Conservation (phyloP, 176 grass and related monocot genomes). For the Triticum timopheevii region DNA sequence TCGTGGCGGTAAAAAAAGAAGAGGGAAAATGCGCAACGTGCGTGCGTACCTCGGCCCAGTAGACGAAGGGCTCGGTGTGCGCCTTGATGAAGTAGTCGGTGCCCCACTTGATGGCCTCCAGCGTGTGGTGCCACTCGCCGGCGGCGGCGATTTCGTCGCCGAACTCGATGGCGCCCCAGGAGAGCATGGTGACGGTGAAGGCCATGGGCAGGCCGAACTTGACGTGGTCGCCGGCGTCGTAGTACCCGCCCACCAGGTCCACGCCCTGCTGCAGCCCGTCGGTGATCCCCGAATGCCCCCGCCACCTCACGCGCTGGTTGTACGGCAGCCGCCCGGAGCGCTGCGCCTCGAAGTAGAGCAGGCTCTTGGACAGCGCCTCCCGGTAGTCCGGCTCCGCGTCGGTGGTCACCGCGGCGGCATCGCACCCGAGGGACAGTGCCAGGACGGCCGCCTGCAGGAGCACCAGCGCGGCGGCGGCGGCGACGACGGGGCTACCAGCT, state of each 20-base stretch:
- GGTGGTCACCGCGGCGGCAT: not conserved
- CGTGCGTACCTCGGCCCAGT: slow-evolving; percentile 77
- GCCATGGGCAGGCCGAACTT: slow-evolving; percentile 98
- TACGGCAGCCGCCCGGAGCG: slow-evolving; percentile 83
- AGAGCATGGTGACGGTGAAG: slow-evolving; percentile 90
- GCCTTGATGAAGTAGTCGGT: slow-evolving; percentile 98
- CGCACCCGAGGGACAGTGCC: not conserved
- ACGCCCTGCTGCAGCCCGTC: slow-evolving; percentile 94
- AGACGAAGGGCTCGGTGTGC: slow-evolving; percentile 76
- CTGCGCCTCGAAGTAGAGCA: slow-evolving; percentile 97
- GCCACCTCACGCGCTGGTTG: slow-evolving; percentile 80
- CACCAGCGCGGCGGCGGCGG: not conserved
- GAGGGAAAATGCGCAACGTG: not conserved
- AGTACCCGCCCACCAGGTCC: slow-evolving; percentile 87
- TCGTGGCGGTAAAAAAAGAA: not conserved
- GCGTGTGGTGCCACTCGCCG: slow-evolving; percentile 57
- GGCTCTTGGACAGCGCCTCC: slow-evolving; percentile 66
- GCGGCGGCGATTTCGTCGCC: slow-evolving; percentile 52
- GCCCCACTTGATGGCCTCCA: slow-evolving; percentile 97
- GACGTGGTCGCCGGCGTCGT: slow-evolving; percentile 91
- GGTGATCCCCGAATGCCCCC: slow-evolving; percentile 83
- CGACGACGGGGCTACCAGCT: not conserved
- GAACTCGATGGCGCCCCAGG: slow-evolving; percentile 83
- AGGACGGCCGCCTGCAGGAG: not conserved
- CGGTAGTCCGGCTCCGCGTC: slow-evolving; percentile 52